Evolutionary conservation across 2,329 filamentous ascomycete genomes (phyloP).

Genomic region (Ramularia collo-cygni): DNA sequence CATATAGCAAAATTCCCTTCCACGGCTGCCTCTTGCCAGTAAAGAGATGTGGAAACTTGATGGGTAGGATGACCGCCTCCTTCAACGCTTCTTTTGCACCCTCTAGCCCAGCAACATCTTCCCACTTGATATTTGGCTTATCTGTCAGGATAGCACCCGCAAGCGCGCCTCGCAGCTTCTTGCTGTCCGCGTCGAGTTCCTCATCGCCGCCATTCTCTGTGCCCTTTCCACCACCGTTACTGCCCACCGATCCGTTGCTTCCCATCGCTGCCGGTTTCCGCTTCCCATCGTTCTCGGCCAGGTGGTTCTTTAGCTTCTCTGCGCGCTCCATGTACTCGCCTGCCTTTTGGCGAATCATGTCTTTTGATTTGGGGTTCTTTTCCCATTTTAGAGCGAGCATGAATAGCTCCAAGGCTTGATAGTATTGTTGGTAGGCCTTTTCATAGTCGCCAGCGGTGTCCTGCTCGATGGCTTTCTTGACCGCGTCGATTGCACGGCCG

Average conservation of each 20-base stretch:
- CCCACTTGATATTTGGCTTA: conserved; percentile 94
- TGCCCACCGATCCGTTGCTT: conserved; percentile 57
- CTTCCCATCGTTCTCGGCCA: conserved; percentile 62
- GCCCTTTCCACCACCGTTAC: conserved; percentile 56
- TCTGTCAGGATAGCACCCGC: conserved; percentile 90
- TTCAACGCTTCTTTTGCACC: conserved; percentile 93
- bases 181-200: conserved; percentile 75
- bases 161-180: conserved; percentile 88
- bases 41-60: conserved; percentile 96
- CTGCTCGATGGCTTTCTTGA: conserved; percentile 95
- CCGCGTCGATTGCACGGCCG: conserved; percentile 89
- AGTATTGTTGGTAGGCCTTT: conserved; percentile 93
- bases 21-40: conserved; percentile 93
- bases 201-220: conserved; percentile 55
- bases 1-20: conserved; percentile 96
- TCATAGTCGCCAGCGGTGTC: conserved; percentile 96
- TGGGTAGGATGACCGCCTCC: conserved; percentile 93
- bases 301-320: conserved; percentile 91
- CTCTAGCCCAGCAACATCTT: conserved; percentile 93
- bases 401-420: conserved; percentile 91
- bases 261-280: conserved; percentile 68
- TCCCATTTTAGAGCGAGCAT: conserved; percentile 99
- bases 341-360: conserved; percentile 93
- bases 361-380: conserved; percentile 95
- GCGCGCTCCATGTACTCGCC: conserved; percentile 97